These are phyloP conservation scores for Saccharomyces hybrid DNA, from an alignment of 1,139 yeast genomes.

Conservation along the genomic window DNA sequence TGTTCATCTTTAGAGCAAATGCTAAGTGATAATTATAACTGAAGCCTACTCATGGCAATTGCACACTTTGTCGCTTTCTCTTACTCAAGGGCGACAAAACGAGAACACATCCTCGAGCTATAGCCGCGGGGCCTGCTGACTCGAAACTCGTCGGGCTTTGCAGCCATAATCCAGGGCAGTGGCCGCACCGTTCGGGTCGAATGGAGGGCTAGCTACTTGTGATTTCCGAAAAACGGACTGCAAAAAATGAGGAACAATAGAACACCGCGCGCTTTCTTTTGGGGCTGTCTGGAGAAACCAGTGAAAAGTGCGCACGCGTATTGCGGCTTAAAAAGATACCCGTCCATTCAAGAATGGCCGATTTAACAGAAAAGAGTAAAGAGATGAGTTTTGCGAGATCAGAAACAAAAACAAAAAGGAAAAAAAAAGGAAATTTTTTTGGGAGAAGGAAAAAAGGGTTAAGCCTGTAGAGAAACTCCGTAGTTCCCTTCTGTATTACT, in stretches of 20 bases:
- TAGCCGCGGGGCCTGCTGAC: neutral
- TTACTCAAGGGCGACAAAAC: neutral
- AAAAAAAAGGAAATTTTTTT: neutral
- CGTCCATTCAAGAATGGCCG: neutral
- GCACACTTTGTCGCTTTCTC: neutral
- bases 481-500: neutral
- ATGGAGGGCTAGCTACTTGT: neutral
- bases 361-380: neutral
- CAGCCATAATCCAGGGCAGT: neutral
- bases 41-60: neutral
- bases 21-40: neutral
- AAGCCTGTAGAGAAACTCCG: neutral
- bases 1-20: neutral
- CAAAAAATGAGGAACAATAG: neutral
- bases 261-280: slow-evolving; percentile 1
- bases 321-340: neutral
- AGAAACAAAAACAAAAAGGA: neutral
- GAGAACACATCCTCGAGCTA: neutral
- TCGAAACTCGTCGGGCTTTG: neutral
- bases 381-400: slow-evolving; percentile 1
- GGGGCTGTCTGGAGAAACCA: neutral
- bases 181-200: neutral
- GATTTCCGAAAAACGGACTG: neutral
- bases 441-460: neutral
- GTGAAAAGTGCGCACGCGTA: neutral